Percentiles rank a stretch among this genome's conserved stretches.
Evolutionary conservation across 2,329 filamentous ascomycete genomes (phyloP).

Genomic region (Sarocladium oryzae): DNA sequence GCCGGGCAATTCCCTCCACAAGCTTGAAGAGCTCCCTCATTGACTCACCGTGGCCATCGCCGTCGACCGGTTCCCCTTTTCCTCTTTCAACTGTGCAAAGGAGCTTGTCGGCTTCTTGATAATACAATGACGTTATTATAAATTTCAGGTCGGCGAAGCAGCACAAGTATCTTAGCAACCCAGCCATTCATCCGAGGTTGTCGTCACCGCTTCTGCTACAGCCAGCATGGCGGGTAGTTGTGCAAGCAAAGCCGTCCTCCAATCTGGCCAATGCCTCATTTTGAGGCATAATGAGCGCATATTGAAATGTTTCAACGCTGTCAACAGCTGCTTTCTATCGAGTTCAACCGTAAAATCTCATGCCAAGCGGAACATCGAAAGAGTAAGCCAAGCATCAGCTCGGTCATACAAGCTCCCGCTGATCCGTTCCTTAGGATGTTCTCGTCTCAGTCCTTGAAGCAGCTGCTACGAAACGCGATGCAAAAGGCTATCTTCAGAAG

Average conservation of each 20-base stretch:
- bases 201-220: background rate
- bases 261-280: background rate
- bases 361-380: conserved; percentile 26
- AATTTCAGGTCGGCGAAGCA: background rate
- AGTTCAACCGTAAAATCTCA: background rate
- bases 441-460: conserved; percentile 81
- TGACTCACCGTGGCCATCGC: background rate
- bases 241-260: background rate
- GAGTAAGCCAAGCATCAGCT: conserved; percentile 17
- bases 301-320: background rate
- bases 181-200: background rate
- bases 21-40: background rate
- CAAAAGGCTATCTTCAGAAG: conserved; percentile 83
- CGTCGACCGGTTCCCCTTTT: background rate
- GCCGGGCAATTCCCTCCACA: background rate
- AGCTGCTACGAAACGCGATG: conserved; percentile 87
- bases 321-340: background rate
- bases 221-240: background rate
- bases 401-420: background rate
- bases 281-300: background rate
- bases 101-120: too few species aligned
- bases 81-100: background rate
- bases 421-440: conserved; percentile 56
- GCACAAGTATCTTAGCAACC: background rate
- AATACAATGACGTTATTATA: background rate